Conservation (phyloP, 345 rosid species). For the Acer negundo region DNA sequence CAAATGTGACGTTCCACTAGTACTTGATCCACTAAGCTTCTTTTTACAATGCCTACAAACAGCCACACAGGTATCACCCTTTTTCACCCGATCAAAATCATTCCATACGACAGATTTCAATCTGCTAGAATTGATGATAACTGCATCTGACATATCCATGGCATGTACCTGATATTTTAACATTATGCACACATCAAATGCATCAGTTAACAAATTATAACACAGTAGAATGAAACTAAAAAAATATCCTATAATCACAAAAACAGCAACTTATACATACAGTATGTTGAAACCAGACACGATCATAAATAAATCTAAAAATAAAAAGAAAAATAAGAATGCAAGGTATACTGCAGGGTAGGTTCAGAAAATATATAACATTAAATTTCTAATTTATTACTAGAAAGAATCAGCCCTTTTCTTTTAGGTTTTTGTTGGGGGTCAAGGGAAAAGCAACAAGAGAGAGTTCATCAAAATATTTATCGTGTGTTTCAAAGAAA, state of each 20-base stretch:
- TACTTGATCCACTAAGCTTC: no score
- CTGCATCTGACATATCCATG: slow-evolving; percentile 14
- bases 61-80: no score
- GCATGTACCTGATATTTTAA: slow-evolving; percentile 32
- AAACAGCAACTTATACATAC: not conserved
- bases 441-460: not conserved
- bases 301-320: not conserved
- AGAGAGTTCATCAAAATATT: not conserved
- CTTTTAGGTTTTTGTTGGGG: no score
- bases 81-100: no score
- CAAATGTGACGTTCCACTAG: no score
- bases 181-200: slow-evolving; percentile 25
- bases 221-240: not conserved
- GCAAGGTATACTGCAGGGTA: not conserved
- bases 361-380: not conserved
- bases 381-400: no score
- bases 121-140: no score
- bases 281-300: not conserved
- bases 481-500: not conserved
- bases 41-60: no score
- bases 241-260: not conserved
- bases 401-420: no score
- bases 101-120: no score
- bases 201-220: not conserved
- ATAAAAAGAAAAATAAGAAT: not conserved